These are phyloP conservation scores for Licmophora abbreviata DNA, from an alignment of 108 stramenopile genomes.

Conservation along the genomic window DNA sequence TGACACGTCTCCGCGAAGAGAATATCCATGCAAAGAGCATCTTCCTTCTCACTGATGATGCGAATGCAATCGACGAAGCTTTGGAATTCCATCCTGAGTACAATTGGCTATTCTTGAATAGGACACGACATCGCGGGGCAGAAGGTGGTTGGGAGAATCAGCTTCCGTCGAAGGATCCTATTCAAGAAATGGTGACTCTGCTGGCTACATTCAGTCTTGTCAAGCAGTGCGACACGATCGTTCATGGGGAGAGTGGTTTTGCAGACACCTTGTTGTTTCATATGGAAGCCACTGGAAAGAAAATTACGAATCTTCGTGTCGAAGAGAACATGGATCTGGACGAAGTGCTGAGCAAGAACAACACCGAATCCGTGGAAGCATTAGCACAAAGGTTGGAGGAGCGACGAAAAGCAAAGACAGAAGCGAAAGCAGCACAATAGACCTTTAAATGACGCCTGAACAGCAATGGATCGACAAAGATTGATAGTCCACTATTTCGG, in stretches of 20 bases:
- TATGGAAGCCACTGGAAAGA: too few relatives aligned
- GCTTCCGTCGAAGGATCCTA: constrained; percentile 13
- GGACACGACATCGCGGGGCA: constrained; percentile 12
- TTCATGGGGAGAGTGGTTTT: constrained; percentile 4
- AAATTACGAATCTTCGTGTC: too few relatives aligned
- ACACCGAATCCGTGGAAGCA: too few relatives aligned
- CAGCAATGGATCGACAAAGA: too few relatives aligned
- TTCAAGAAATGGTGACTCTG: constrained; percentile 12
- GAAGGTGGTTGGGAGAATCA: constrained; percentile 30
- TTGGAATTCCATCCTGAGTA: constrained; percentile 4
- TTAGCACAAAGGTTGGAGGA: too few relatives aligned
- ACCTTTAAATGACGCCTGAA: too few relatives aligned
- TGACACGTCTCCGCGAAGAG: background rate
- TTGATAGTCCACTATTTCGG: too few relatives aligned
- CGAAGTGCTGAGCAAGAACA: too few relatives aligned
- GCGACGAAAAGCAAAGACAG: too few relatives aligned
- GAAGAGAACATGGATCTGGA: too few relatives aligned
- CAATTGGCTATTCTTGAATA: constrained; percentile 26
- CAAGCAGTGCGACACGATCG: constrained; percentile 8
- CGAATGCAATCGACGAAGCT: constrained; percentile 36
- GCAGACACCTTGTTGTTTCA: background rate
- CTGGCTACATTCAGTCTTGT: constrained; percentile 7
- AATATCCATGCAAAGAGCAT: too few relatives aligned
- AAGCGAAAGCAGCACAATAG: too few relatives aligned
- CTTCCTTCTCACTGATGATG: constrained; percentile 30